These are phyloP conservation scores for Bruguiera hainesii DNA, from an alignment of 441 rosid species.

Conservation along the genomic window DNA sequence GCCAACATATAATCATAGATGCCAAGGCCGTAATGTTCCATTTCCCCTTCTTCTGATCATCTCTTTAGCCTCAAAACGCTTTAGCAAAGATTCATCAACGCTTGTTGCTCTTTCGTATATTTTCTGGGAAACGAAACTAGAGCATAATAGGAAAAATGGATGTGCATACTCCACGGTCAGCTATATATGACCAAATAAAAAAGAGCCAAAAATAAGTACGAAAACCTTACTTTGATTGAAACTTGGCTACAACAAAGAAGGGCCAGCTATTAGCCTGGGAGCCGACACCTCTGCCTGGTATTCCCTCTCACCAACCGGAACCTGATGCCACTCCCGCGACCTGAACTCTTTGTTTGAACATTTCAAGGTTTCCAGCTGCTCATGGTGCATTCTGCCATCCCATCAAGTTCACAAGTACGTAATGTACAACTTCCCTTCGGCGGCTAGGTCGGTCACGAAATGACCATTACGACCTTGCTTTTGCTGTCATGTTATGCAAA, in stretches of 20 bases:
- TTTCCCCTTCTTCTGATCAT: too few relatives aligned
- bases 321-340: constrained; percentile 15
- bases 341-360: constrained; percentile 8
- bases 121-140: too few relatives aligned
- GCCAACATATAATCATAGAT: too few relatives aligned
- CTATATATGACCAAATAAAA: not conserved
- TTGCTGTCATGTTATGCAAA: not conserved
- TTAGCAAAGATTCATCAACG: too few relatives aligned
- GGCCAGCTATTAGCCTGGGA: constrained; percentile 10
- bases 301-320: constrained; percentile 16
- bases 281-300: not conserved
- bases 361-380: constrained; percentile 23
- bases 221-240: constrained; percentile 12
- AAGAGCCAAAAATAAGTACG: not conserved
- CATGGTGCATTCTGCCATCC: constrained; percentile 31
- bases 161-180: too few relatives aligned
- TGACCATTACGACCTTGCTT: constrained; percentile 23
- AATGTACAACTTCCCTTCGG: constrained; percentile 20
- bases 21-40: too few relatives aligned
- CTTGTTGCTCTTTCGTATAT: too few relatives aligned
- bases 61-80: too few relatives aligned
- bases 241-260: not conserved
- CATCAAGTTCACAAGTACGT: constrained; percentile 21
- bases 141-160: too few relatives aligned
- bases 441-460: not conserved